Conservation (phyloP, 2,329 filamentous ascomycete genomes). For the Colletotrichum cuscutae region DNA sequence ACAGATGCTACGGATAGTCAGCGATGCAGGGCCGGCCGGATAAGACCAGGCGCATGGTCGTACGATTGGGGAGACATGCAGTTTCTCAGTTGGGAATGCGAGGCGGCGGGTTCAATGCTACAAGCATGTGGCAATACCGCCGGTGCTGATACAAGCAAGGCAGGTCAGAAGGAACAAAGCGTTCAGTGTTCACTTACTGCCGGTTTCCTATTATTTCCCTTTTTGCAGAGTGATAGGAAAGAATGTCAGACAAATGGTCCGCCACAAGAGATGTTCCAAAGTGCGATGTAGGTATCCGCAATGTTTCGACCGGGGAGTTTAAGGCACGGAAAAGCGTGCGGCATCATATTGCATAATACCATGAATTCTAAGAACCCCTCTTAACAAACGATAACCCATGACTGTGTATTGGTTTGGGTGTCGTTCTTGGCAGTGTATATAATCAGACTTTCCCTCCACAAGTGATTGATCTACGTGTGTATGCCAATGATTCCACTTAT, state of each 20-base stretch:
- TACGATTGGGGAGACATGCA: background rate
- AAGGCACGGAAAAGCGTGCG: background rate
- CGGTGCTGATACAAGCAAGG: background rate
- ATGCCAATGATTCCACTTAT: no score
- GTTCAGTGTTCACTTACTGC: background rate
- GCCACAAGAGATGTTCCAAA: background rate
- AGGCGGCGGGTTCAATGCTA: background rate
- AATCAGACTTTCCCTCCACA: background rate
- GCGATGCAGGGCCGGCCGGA: background rate
- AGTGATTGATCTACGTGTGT: background rate
- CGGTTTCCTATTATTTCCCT: background rate
- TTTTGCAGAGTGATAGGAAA: background rate
- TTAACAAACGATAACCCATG: background rate
- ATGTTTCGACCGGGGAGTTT: background rate
- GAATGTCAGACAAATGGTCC: no score
- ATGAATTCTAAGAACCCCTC: background rate
- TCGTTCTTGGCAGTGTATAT: background rate
- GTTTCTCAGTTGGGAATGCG: background rate
- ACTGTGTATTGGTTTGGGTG: background rate
- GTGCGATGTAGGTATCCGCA: background rate
- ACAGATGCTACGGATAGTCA: slow-evolving; percentile 5
- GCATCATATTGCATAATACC: background rate
- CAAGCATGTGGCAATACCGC: background rate
- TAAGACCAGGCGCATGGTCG: background rate
- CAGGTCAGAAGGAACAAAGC: background rate